Conservation (phyloP, 2,329 filamentous ascomycete genomes). For the Colletotrichum falcatum region DNA sequence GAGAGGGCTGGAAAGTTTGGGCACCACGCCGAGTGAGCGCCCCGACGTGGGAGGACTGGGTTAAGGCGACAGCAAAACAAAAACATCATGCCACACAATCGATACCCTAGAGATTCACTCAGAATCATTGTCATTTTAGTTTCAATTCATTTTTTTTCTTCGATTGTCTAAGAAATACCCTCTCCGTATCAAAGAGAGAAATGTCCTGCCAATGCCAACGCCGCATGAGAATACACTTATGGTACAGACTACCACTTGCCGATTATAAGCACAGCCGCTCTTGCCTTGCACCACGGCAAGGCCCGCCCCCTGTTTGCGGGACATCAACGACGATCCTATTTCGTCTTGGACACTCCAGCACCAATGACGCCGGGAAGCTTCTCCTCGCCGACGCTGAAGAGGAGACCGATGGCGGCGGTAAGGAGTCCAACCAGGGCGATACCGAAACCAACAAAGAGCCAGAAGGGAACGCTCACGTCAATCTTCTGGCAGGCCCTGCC, state of each 20-base stretch:
- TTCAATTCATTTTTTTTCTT: conserved; percentile 35
- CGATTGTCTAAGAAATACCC: conserved; percentile 42
- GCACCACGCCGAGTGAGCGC: conserved; percentile 55
- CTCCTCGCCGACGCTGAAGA: conserved; percentile 87
- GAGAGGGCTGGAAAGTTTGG: conserved; percentile 61
- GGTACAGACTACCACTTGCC: conserved; percentile 45
- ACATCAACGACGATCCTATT: conserved; percentile 53
- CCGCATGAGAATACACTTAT: conserved; percentile 47
- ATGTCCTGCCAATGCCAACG: conserved; percentile 45
- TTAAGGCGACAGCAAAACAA: conserved; percentile 36
- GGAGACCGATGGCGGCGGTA: conserved; percentile 77
- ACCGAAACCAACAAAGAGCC: conserved; percentile 82
- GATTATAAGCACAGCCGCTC: conserved; percentile 40
- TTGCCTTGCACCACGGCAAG: conserved; percentile 25
- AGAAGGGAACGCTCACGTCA: conserved; percentile 90
- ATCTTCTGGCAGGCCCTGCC: conserved; percentile 90
- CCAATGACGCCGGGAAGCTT: conserved; percentile 94
- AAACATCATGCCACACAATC: conserved; percentile 18
- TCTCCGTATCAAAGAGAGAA: conserved; percentile 43
- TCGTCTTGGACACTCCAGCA: conserved; percentile 87
- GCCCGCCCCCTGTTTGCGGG: not conserved
- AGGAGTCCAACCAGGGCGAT: conserved; percentile 77
- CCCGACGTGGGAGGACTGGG: conserved; percentile 46
- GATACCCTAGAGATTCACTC: conserved; percentile 42
- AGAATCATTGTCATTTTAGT: conserved; percentile 23